Evolutionary conservation across 768 basidiomycete genomes (phyloP), one percentile per base, ranked within the genome.

Genomic region (Naganishia antarctica): DNA sequence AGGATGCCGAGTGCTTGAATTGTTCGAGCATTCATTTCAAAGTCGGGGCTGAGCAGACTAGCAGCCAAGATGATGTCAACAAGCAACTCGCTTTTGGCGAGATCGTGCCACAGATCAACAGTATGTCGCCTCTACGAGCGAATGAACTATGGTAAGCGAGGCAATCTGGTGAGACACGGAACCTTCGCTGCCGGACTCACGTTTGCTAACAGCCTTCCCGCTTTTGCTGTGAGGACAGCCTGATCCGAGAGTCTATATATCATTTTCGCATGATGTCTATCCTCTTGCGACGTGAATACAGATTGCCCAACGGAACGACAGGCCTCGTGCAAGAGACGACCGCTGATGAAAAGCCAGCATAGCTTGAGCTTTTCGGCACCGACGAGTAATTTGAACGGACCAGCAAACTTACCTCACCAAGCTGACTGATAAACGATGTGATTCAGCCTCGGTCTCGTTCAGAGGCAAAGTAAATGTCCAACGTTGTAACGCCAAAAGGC

Each of bases 41-140:
- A 57, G 23, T 57, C 53, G 16, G 53, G 53, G 23, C 53, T 41
- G n/a, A 57, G 53, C 21, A 57, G 37, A 57, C 53, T 40, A 16
- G 53, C 53, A 13, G 16, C 4, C 4, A 57, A 21, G 37, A 57
- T 23, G 7, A 57, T 57, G 21, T 57, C 53, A 18, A 40, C 53
- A 4, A 57, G 53, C 18, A 40, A 25, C 34, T 57, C 53, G 53
- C 34, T 57, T 25, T 57, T 57, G 3, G 53, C 53, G 4, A 57
- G 37, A 34, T 57, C 34, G 23, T 37, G 40, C 53, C 53, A 57
- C 34, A 57, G 34, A 2, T 57, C 53, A 12, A 34, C 18, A 9
- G 53, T 41, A 15, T 57, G 53, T 34, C 53, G 31, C 37, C 53
- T 57, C 53, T 57, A 21, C 12, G 12, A 18, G 13, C 1, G 21